phyloP scores from a whole-genome alignment of 192 early-diverging fungal genomes.

The Mortierella claussenii region DNA sequence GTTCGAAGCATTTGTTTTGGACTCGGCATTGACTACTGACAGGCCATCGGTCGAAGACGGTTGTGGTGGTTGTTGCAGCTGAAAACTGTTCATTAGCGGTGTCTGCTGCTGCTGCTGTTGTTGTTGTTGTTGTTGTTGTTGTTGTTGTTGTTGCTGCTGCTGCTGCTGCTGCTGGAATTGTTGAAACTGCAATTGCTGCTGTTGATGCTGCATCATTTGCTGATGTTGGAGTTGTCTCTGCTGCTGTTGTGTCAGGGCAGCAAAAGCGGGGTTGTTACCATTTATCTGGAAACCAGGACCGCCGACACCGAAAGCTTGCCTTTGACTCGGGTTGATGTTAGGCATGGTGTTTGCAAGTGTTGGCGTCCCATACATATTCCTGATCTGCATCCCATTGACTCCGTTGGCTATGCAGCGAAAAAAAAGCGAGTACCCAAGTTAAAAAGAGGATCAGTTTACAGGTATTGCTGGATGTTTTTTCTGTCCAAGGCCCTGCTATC shows the following conservation, averaged over 20 bases:
- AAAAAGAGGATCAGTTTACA: neutral
- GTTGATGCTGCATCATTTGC: slow-evolving; percentile 33
- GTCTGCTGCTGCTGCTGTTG: slow-evolving; percentile 35
- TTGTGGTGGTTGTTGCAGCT: slow-evolving; percentile 34
- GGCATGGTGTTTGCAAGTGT: slow-evolving; percentile 47
- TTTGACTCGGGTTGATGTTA: slow-evolving; percentile 41
- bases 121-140: slow-evolving; percentile 33
- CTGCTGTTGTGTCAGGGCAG: slow-evolving; percentile 32
- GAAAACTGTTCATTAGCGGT: slow-evolving; percentile 36
- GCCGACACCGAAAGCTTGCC: slow-evolving; percentile 29
- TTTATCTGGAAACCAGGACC: slow-evolving; percentile 36
- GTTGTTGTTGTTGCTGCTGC: slow-evolving; percentile 44
- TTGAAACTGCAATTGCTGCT: slow-evolving; percentile 11
- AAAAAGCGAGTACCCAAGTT: neutral
- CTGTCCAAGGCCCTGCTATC: too few species aligned
- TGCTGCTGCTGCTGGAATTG: slow-evolving; percentile 27
- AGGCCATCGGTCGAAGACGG: neutral
- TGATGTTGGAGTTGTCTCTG: slow-evolving; percentile 22
- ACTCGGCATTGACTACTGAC: slow-evolving; percentile 8
- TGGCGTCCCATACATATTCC: slow-evolving; percentile 53
- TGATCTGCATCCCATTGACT: slow-evolving; percentile 44
- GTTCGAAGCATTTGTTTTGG: slow-evolving; percentile 3
- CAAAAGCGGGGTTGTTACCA: slow-evolving; percentile 28
- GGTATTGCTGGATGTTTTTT: too few species aligned
- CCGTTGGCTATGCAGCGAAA: slow-evolving; percentile 29